Evolutionary conservation across 1,139 yeast genomes (phyloP).

Genomic region (Zygoascus sp.): DNA sequence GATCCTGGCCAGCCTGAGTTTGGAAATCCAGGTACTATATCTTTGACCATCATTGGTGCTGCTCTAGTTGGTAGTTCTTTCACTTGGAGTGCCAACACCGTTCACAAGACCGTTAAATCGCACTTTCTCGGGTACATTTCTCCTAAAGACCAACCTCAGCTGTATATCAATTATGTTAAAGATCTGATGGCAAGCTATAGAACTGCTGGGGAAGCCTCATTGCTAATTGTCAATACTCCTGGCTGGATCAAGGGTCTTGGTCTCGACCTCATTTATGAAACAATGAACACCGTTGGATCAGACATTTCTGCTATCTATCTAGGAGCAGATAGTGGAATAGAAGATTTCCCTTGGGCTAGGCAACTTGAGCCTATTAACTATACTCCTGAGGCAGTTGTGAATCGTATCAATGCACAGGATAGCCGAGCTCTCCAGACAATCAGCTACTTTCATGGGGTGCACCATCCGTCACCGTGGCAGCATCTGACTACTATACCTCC

Average conservation of each 20-base stretch:
- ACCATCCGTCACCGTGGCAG: slow-evolving; percentile 12
- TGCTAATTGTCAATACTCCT: slow-evolving; percentile 69
- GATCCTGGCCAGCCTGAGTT: slow-evolving; percentile 93
- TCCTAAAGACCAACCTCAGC: slow-evolving; percentile 64
- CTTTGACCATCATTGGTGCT: slow-evolving; percentile 35
- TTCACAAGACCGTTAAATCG: slow-evolving; percentile 31
- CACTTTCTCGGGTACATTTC: slow-evolving; percentile 66
- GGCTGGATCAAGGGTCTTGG: slow-evolving; percentile 96
- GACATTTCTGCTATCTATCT: slow-evolving; percentile 48
- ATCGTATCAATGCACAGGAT: slow-evolving; percentile 26
- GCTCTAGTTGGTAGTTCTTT: slow-evolving; percentile 33
- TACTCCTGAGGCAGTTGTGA: not conserved
- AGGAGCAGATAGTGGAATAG: slow-evolving; percentile 33
- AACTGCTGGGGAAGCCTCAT: slow-evolving; percentile 29
- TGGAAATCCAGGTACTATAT: slow-evolving; percentile 65
- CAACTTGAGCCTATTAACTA: not conserved
- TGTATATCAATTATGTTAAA: slow-evolving; percentile 47
- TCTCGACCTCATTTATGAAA: slow-evolving; percentile 51
- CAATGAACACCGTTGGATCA: slow-evolving; percentile 50
- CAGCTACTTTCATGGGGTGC: slow-evolving; percentile 32
- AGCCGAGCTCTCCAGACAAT: slow-evolving; percentile 32
- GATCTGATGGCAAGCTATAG: slow-evolving; percentile 37
- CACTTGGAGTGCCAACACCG: slow-evolving; percentile 29
- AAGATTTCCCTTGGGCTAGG: slow-evolving; percentile 4
- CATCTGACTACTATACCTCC: slow-evolving; percentile 33